Evolutionary conservation across 2,329 filamentous ascomycete species (phyloP), one percentile per base, ranked within the genome.

Genomic region (Metarhizium guizhouense): DNA sequence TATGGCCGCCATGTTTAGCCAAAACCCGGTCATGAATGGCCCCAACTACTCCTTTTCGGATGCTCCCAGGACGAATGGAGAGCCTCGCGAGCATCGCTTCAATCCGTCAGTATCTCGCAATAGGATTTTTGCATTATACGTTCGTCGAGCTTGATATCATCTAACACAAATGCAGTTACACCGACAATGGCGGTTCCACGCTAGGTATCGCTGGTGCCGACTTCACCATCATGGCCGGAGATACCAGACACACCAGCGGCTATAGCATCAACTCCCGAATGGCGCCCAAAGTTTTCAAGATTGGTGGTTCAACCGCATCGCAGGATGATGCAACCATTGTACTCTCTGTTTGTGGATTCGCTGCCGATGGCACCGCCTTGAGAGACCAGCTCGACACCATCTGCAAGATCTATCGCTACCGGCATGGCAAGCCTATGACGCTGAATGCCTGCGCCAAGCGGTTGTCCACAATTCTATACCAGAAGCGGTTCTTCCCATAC

Each of bases 181-280:
- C 94, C 63, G 93, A 99, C 78, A 99, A 99, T 72, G 94, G 94
- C 64, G 94, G 94, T 64, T 95, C 91, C 58, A 97, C 94, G 54
- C 84, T 99, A 56, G 94, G 91, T 67, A 97, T 99, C 72, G 87
- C 90, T 43, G 94, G 95, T 64, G 85, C 85, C 69, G 89, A 95
- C 78, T 99, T 97, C 79, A 85, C 91, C 69, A 95, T 99, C 76
- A 85, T 99, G 71, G 94, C 94, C 48, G 94, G 95, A 74, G 94
- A 99, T 78, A 99, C 94, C 65, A 89, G 94, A 70, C 90, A 90
- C 68, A 96, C 92, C 55, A 88, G 89, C 61, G 94, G 95, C 70
- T 99, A 96, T 84, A 96, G 88, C 80, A 99, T 99, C 86, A 96
- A 99, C 84, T 92, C 92, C 57, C 88, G 94, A 67, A 93, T 89